Evolutionary conservation across 2,329 filamentous ascomycete species (phyloP).

Genomic region (Canariomyces notabilis): DNA sequence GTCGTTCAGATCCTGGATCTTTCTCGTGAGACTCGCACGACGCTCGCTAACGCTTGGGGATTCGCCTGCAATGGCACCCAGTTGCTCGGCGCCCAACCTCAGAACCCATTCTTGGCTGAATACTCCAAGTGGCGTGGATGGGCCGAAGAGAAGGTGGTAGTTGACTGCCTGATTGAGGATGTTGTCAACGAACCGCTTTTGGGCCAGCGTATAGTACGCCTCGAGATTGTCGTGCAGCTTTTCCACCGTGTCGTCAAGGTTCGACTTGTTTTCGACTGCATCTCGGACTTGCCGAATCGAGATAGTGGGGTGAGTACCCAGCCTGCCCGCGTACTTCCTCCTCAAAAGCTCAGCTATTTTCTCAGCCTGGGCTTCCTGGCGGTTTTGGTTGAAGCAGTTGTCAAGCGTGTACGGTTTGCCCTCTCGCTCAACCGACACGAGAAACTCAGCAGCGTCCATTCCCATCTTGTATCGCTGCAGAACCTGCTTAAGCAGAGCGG

Average conservation of each 20-base stretch:
- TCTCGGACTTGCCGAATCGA: neutral
- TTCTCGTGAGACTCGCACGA: constrained; percentile 22
- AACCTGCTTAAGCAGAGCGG: constrained; percentile 20
- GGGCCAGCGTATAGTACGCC: constrained; percentile 32
- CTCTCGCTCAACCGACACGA: constrained; percentile 28
- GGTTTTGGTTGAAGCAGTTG: constrained; percentile 20
- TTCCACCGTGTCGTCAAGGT: constrained; percentile 22
- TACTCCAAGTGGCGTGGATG: constrained; percentile 26
- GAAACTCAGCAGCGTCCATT: constrained; percentile 23
- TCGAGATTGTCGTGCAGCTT: constrained; percentile 31
- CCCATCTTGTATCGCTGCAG: constrained; percentile 24
- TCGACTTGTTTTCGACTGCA: constrained; percentile 20
- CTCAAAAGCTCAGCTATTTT: constrained; percentile 14
- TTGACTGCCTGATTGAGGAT: constrained; percentile 31
- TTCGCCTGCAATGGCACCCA: constrained; percentile 28
- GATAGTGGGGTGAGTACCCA: too few species aligned
- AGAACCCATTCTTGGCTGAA: constrained; percentile 32
- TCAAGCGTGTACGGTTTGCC: constrained; percentile 30
- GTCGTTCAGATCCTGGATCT: constrained; percentile 25
- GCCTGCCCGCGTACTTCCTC: neutral
- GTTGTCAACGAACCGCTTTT: constrained; percentile 33
- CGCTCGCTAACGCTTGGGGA: constrained; percentile 18
- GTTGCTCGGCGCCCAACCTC: constrained; percentile 19
- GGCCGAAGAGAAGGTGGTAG: constrained; percentile 26
- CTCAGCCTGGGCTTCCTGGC: constrained; percentile 14